Conservation (phyloP, 2,329 filamentous ascomycete species). For the Zymoseptoria ardabiliae region DNA sequence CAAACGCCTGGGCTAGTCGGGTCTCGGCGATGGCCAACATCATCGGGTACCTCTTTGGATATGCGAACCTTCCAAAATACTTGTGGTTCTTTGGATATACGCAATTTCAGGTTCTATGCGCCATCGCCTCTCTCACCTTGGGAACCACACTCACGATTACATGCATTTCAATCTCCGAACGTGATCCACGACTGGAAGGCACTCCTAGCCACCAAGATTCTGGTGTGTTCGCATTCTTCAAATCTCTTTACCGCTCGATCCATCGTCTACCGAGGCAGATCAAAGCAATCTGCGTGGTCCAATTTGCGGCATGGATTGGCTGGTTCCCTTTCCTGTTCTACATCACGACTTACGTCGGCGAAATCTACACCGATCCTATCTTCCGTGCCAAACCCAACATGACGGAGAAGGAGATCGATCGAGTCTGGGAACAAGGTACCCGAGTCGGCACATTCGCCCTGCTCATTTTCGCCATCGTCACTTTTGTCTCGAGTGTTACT, state of each 20-base stretch:
- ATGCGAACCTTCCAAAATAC: constrained; percentile 65
- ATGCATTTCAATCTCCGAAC: constrained; percentile 62
- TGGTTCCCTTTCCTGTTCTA: constrained; percentile 99
- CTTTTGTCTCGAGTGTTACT: constrained; percentile 71
- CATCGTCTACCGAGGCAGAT: constrained; percentile 76
- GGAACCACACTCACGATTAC: constrained; percentile 63
- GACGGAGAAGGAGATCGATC: constrained; percentile 66
- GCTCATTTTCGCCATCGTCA: constrained; percentile 79
- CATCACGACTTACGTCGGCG: constrained; percentile 84
- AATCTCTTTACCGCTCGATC: constrained; percentile 67
- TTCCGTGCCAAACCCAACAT: constrained; percentile 72
- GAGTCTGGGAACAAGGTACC: constrained; percentile 76
- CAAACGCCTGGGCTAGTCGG: constrained; percentile 89
- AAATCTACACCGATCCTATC: constrained; percentile 82
- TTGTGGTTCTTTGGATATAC: constrained; percentile 76
- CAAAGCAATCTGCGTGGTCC: constrained; percentile 81
- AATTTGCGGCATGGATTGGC: constrained; percentile 96
- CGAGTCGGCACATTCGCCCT: constrained; percentile 83
- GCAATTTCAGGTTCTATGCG: constrained; percentile 89
- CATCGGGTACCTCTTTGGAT: constrained; percentile 79
- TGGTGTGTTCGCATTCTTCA: constrained; percentile 73
- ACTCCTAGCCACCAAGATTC: constrained; percentile 52
- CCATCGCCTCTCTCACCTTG: constrained; percentile 71
- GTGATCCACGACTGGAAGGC: constrained; percentile 69
- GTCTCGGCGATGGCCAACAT: constrained; percentile 86